A percentile compares a stretch with the other conserved stretches of the same genome.
phyloP scores from a whole-genome alignment of 163 green algal species.

The Scenedesmus sp. region DNA sequence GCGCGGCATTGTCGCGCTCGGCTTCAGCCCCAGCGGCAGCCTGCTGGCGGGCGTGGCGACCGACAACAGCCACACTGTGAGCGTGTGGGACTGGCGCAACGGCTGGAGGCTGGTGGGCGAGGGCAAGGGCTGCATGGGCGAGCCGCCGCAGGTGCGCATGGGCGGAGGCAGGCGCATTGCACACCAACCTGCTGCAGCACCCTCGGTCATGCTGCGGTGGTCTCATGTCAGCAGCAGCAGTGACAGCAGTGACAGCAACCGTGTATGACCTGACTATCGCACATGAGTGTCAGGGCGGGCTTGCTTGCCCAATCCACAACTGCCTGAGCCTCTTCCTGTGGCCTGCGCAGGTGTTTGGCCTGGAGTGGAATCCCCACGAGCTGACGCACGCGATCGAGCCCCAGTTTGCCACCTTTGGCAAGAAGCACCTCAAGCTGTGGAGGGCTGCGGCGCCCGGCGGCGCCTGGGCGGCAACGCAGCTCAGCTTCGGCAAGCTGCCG shows the following conservation, averaged over 20 bases:
- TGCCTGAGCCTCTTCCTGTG: background rate
- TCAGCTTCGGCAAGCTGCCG: constrained; percentile 60
- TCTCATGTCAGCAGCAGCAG: background rate
- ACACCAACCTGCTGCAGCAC: background rate
- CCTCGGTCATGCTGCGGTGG: background rate
- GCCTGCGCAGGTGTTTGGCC: constrained; percentile 72
- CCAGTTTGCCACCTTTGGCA: constrained; percentile 74
- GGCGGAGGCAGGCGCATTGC: background rate
- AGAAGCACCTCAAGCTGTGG: constrained; percentile 81
- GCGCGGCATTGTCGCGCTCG: constrained; percentile 69
- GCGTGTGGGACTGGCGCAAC: constrained; percentile 77
- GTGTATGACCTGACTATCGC: no score
- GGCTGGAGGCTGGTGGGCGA: constrained; percentile 56
- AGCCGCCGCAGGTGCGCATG: constrained; percentile 74
- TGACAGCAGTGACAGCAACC: no score
- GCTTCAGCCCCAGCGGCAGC: constrained; percentile 67
- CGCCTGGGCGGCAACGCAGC: constrained; percentile 59
- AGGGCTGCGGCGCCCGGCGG: constrained; percentile 20
- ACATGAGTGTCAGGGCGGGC: no score
- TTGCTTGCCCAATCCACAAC: no score
- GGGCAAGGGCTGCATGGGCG: constrained; percentile 71
- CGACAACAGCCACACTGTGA: constrained; percentile 79
- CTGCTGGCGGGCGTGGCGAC: constrained; percentile 67
- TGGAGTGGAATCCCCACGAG: constrained; percentile 74
- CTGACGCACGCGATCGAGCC: constrained; percentile 42